Conservation (phyloP, 1,139 yeast genomes). For the Yarrowia galli region DNA sequence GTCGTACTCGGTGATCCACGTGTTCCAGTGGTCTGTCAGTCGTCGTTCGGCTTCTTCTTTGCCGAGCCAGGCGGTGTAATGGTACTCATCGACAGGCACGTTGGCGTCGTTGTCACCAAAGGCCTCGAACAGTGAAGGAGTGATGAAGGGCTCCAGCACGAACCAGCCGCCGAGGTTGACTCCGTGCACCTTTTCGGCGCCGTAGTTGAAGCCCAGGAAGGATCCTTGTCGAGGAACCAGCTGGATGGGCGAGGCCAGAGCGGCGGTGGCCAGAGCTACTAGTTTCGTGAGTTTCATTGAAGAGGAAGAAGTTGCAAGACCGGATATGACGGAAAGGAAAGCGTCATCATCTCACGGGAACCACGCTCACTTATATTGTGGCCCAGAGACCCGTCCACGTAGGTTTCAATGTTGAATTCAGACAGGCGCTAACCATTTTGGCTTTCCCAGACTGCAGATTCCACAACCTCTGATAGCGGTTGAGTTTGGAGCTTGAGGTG, state of each 20-base stretch:
- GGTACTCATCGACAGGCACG: constrained; percentile 87
- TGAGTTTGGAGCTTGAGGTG: neutral
- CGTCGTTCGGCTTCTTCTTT: constrained; percentile 60
- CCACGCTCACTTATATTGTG: constrained; percentile 3
- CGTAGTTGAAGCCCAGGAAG: constrained; percentile 57
- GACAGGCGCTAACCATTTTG: constrained; percentile 4
- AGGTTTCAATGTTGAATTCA: constrained; percentile 24
- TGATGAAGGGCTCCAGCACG: constrained; percentile 81
- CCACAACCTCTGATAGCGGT: neutral
- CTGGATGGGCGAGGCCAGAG: constrained; percentile 31
- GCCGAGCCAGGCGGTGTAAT: constrained; percentile 70
- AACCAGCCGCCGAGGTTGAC: constrained; percentile 95
- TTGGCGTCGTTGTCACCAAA: constrained; percentile 53
- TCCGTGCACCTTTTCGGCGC: constrained; percentile 66
- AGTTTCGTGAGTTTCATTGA: constrained; percentile 12
- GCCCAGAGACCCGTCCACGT: constrained; percentile 7
- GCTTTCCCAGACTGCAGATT: constrained; percentile 12
- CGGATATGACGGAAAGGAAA: too few relatives aligned
- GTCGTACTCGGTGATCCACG: constrained; percentile 81
- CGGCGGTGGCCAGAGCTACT: constrained; percentile 28
- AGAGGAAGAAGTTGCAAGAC: neutral
- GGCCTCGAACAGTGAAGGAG: constrained; percentile 77
- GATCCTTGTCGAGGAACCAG: constrained; percentile 26
- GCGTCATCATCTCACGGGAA: too few relatives aligned
- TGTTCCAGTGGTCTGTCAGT: constrained; percentile 74